Base-by-base conservation (phyloP, 2,329 filamentous ascomycete genomes). In the Plectosphaerella cucumerina region DNA sequence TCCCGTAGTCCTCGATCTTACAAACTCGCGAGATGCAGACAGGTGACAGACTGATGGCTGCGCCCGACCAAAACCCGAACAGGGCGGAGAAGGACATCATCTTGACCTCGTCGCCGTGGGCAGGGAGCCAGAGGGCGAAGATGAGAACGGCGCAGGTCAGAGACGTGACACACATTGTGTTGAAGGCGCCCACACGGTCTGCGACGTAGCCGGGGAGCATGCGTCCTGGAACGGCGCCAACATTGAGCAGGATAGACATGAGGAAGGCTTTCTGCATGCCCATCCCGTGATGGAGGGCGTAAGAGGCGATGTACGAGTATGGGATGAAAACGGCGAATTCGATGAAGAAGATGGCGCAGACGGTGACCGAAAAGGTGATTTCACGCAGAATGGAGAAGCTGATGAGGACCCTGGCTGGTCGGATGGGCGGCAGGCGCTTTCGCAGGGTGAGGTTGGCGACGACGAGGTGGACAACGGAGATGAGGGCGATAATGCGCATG, bases 1-100 rank as follows among this genome's bases (percentile, higher is more conserved):
- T 72, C 0, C 86, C 87, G 55, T 89, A 88, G 45, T 88, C 74
- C 54, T 85, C 78, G 1, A 84, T 87, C 21, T 78, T 76, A 65
- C 86, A 90, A 2, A 89, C 73, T 64, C 87, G 83, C 0, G 84
- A 84, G 1, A 90, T 76, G 55, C 86, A 90, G 1, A 90, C 87
- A 0, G 87, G 86, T 0, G 85, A 86, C 46, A 90, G 63, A 5
- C 77, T 82, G 59, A 90, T 89, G 51, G 86, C 87, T 33, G 78
- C 81, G 0, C 87, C 87, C 15, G 79, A 85, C 15, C 80, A 83
- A 60, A 91, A 88, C 0, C 87, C 87, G 62, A 89, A 89, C 2
- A 87, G 60, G 1, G 86, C 64, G 0, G 79, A 74, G 58, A 86
- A 90, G 2, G 81, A 71, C 47, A 87, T 74, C 0, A 84, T 71